Evolutionary conservation across 1,284 basidiomycete genomes (phyloP).

Genomic region (Cystobasidium pallidum): DNA sequence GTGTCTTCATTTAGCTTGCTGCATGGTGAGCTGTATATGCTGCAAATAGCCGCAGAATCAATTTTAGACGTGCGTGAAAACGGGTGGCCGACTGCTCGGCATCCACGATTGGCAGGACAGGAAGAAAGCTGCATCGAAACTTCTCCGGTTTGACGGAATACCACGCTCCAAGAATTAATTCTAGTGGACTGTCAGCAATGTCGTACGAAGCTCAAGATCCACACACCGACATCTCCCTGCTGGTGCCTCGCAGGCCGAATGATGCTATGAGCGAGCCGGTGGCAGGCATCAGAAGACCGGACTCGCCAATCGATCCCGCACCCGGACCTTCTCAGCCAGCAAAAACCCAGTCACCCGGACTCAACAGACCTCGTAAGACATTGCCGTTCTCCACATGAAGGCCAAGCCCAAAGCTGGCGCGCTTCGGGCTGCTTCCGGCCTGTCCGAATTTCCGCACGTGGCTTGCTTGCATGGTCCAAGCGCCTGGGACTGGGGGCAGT

Average conservation of each 20-base stretch:
- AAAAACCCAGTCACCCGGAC: constrained; percentile 42
- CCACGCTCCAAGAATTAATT: not conserved
- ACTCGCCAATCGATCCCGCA: constrained; percentile 23
- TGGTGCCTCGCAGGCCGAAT: constrained; percentile 12
- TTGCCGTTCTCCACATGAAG: too few relatives aligned
- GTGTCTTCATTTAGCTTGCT: not conserved
- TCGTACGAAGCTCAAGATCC: constrained; percentile 20
- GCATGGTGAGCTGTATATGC: too few relatives aligned
- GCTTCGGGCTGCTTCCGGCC: not conserved
- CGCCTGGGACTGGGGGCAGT: not conserved
- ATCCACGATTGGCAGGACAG: constrained; percentile 4
- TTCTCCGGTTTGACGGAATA: not conserved
- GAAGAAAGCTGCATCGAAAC: not conserved
- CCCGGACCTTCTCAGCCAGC: constrained; percentile 35
- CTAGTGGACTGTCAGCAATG: constrained; percentile 19
- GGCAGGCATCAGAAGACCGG: constrained; percentile 22
- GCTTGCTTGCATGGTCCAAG: constrained; percentile 16
- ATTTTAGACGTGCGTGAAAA: too few relatives aligned
- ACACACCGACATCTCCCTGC: constrained; percentile 38
- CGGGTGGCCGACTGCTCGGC: constrained; percentile 4
- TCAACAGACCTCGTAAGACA: constrained; percentile 39
- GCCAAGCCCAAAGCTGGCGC: not conserved
- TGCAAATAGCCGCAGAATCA: constrained; percentile 8
- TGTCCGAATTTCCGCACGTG: not conserved
- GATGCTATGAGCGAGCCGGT: constrained; percentile 30